phyloP scores from a whole-genome alignment of 1,139 yeast species.

The Protomyces gravidus region DNA sequence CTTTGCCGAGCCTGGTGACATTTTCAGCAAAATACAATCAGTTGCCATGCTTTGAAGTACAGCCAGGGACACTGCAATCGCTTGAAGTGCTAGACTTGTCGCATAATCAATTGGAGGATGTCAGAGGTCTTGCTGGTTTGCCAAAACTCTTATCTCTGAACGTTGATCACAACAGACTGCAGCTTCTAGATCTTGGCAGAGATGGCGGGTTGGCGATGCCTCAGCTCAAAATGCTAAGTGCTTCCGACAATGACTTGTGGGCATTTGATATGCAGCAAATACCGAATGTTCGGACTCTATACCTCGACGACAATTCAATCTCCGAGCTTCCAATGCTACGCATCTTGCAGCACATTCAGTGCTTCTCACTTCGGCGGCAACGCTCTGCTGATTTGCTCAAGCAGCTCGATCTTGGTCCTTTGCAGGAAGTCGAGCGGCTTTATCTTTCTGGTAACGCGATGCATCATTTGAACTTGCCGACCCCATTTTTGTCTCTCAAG shows the following conservation, averaged over 20 bases:
- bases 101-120: constrained; percentile 36
- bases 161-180: constrained; percentile 32
- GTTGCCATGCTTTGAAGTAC: constrained; percentile 36
- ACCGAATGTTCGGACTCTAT: constrained; percentile 35
- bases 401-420: background rate
- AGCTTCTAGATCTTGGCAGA: constrained; percentile 12
- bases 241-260: constrained; percentile 30
- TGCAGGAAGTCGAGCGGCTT: constrained; percentile 37
- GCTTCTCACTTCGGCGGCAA: constrained; percentile 34
- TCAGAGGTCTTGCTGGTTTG: constrained; percentile 36
- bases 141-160: constrained; percentile 31
- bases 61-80: constrained; percentile 28
- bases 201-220: constrained; percentile 23
- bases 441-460: constrained; percentile 37
- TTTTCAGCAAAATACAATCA: constrained; percentile 38
- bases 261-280: constrained; percentile 32
- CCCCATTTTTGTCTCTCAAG: constrained; percentile 40
- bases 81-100: constrained; percentile 37
- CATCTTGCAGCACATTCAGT: constrained; percentile 31
- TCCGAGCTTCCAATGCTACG: constrained; percentile 29
- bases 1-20: constrained; percentile 38
- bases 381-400: background rate
- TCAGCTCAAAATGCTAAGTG: constrained; percentile 33
- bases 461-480: constrained; percentile 33
- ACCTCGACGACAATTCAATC: constrained; percentile 37